phyloP scores from a whole-genome alignment of 2,329 filamentous ascomycete species.

The Aureobasidium zeae region DNA sequence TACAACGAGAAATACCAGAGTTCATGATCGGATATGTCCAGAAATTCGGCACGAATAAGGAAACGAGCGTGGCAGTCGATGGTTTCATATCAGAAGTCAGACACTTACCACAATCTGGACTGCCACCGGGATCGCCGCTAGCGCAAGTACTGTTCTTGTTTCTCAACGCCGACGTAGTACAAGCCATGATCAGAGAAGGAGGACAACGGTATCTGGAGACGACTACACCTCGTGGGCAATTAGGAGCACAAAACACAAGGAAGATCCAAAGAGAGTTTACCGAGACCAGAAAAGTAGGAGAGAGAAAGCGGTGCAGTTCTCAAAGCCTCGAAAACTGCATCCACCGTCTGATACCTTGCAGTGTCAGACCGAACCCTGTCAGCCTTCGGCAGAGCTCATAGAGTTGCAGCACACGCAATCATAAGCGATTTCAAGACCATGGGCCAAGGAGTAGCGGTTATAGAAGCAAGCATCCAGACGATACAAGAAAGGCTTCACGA shows the following conservation, averaged over 20 bases:
- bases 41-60: conserved; percentile 23
- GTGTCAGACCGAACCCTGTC: too few relatives aligned
- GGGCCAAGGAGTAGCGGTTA: too few relatives aligned
- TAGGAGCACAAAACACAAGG: conserved; percentile 18
- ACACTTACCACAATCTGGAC: not conserved
- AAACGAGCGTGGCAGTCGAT: conserved; percentile 19
- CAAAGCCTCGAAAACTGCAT: conserved; percentile 28
- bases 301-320: conserved; percentile 26
- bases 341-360: too few relatives aligned
- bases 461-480: too few relatives aligned
- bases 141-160: conserved; percentile 22
- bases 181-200: conserved; percentile 15
- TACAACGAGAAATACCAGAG: conserved; percentile 24
- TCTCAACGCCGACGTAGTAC: conserved; percentile 26
- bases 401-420: too few relatives aligned
- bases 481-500: too few relatives aligned
- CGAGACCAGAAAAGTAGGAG: conserved; percentile 16
- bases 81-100: conserved; percentile 5
- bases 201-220: conserved; percentile 24
- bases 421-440: too few relatives aligned
- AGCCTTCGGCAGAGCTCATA: too few relatives aligned
- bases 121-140: conserved; percentile 4
- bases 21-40: conserved; percentile 23
- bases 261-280: conserved; percentile 19
- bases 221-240: conserved; percentile 24